Conservation (phyloP, 495 filamentous ascomycete species). For the Oidiodendron maius region DNA sequence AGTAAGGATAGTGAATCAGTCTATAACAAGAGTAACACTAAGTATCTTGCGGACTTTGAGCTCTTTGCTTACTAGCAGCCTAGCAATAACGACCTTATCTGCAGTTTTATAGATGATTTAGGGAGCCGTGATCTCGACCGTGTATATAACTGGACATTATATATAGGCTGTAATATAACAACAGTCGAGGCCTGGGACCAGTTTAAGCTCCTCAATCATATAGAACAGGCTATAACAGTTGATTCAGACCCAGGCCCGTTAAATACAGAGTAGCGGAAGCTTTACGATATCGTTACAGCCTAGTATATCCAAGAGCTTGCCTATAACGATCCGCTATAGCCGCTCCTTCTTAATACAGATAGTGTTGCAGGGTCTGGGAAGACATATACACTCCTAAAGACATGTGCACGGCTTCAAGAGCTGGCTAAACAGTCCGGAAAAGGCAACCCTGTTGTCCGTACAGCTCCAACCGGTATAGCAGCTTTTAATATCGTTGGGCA, state of each 20-base stretch:
- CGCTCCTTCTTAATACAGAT: constrained; percentile 1
- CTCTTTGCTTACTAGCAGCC: not conserved
- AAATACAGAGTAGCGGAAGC: constrained; percentile 2
- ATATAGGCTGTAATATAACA: not conserved
- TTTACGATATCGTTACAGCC: not conserved
- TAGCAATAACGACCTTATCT: not conserved
- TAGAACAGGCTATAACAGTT: constrained; percentile 1
- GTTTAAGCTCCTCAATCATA: not conserved
- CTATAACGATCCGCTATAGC: not conserved
- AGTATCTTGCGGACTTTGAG: not conserved
- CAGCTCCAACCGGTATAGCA: constrained; percentile 3
- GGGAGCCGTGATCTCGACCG: not conserved
- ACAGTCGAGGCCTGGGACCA: not conserved
- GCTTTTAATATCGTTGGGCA: constrained; percentile 8
- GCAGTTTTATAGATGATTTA: not conserved
- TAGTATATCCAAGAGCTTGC: constrained; percentile 3
- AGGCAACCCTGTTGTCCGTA: constrained; percentile 1
- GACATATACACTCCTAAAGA: constrained; percentile 2
- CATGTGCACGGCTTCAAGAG: constrained; percentile 5
- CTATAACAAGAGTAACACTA: not conserved
- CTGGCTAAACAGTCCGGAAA: not conserved
- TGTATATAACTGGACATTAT: not conserved
- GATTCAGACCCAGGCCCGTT: not conserved
- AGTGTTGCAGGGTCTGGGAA: constrained; percentile 1
- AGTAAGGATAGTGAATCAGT: not conserved